These are phyloP conservation scores for Acorus calamus DNA, from an alignment of 106 monocot species.

Conservation along the genomic window DNA sequence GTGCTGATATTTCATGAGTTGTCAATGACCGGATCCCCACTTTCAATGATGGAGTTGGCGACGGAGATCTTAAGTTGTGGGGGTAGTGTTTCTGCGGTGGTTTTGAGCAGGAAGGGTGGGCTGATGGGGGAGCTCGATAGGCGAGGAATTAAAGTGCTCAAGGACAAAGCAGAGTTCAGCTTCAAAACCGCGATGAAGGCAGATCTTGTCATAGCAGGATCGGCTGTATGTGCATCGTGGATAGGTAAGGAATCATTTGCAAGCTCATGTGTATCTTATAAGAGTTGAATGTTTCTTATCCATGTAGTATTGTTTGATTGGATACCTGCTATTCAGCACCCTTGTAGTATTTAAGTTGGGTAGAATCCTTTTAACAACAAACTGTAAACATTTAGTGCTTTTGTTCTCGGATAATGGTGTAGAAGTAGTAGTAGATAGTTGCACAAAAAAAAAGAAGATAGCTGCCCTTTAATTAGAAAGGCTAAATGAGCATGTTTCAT, in stretches of 20 bases:
- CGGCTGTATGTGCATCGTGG: constrained; percentile 91
- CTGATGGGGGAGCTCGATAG: constrained; percentile 57
- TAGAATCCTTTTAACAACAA: too few species aligned
- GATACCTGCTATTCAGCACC: too few species aligned
- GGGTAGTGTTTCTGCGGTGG: constrained; percentile 58
- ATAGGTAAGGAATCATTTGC: constrained; percentile 44
- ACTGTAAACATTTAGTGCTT: too few species aligned
- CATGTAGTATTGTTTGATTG: too few species aligned
- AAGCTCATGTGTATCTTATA: neutral
- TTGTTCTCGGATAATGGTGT: too few species aligned
- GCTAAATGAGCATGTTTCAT: too few species aligned
- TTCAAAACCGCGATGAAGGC: constrained; percentile 67
- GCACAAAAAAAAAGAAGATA: too few species aligned
- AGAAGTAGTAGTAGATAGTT: too few species aligned
- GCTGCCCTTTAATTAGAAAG: too few species aligned
- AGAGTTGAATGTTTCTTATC: neutral
- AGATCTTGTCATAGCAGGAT: constrained; percentile 82
- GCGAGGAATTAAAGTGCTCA: constrained; percentile 75
- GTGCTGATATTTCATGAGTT: constrained; percentile 88
- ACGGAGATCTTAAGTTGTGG: constrained; percentile 83
- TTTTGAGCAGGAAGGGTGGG: constrained; percentile 76
- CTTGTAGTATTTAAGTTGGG: too few species aligned
- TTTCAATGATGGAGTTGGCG: constrained; percentile 94
- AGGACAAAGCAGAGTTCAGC: constrained; percentile 53
- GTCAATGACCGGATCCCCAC: constrained; percentile 89